These are phyloP conservation scores for Alternaria atra DNA, from an alignment of 2,329 filamentous ascomycete genomes.

Conservation along the genomic window DNA sequence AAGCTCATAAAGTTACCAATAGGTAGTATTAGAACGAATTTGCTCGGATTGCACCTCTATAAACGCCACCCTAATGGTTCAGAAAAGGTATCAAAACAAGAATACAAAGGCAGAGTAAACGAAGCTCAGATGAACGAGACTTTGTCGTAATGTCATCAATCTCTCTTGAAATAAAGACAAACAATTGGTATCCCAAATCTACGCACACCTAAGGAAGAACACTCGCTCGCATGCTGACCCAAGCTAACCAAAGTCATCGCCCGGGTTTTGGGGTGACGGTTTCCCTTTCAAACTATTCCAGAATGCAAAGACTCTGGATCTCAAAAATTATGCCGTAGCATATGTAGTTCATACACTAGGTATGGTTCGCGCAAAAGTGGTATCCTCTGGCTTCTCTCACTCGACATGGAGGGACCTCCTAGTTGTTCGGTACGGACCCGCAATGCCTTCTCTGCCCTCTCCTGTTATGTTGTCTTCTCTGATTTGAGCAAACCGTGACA, in stretches of 20 bases:
- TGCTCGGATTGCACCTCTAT: conserved; percentile 36
- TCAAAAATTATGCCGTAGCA: conserved; percentile 9
- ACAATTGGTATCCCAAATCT: conserved; percentile 32
- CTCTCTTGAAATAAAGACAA: conserved; percentile 14
- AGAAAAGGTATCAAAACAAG: conserved; percentile 17
- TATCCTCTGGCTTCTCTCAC: conserved; percentile 7
- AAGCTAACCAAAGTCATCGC: conserved; percentile 15
- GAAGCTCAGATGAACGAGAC: conserved; percentile 9
- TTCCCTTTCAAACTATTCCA: conserved; percentile 9
- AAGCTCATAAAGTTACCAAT: neutral
- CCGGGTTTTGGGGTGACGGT: neutral
- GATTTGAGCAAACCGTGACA: neutral
- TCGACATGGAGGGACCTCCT: neutral
- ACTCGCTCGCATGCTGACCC: conserved; percentile 10
- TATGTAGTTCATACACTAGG: conserved; percentile 3
- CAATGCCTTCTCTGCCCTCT: neutral
- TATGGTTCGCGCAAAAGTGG: conserved; percentile 9
- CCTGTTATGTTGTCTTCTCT: neutral
- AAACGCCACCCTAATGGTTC: conserved; percentile 39
- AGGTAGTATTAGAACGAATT: conserved; percentile 2
- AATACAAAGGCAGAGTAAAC: conserved; percentile 10
- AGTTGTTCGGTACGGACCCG: conserved; percentile 1
- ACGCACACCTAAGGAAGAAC: conserved; percentile 21
- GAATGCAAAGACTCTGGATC: conserved; percentile 12
- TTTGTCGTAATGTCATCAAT: conserved; percentile 15